These are phyloP conservation scores for Tuber microsphaerosporum DNA, from an alignment of 495 filamentous ascomycete genomes.

Conservation along the genomic window DNA sequence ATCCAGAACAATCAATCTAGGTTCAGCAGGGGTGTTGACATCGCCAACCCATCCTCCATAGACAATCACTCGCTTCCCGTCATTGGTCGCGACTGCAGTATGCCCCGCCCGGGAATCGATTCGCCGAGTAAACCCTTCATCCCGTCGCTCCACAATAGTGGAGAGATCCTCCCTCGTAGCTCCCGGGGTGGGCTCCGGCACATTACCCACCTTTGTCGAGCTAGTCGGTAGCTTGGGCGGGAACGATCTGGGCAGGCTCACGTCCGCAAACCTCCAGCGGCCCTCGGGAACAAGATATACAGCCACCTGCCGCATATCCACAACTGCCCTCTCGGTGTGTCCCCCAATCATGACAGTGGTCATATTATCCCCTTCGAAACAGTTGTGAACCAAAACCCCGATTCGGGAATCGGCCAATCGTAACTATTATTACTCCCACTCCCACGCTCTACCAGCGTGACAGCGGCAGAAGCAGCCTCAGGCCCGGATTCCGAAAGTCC, in stretches of 20 bases:
- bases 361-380: constrained; percentile 49
- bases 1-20: constrained; percentile 69
- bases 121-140: constrained; percentile 18
- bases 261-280: constrained; percentile 71
- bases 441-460: neutral
- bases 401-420: constrained; percentile 62
- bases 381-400: constrained; percentile 75
- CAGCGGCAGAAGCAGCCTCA: neutral
- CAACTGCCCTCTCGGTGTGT: constrained; percentile 72
- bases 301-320: constrained; percentile 88
- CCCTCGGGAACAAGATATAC: constrained; percentile 79
- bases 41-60: constrained; percentile 91
- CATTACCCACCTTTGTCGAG: constrained; percentile 35
- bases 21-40: constrained; percentile 61
- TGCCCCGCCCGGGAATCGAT: constrained; percentile 82
- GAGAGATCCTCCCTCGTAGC: constrained; percentile 28
- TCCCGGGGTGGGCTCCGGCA: constrained; percentile 9
- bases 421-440: constrained; percentile 15
- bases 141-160: constrained; percentile 25
- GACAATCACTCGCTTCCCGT: constrained; percentile 66
- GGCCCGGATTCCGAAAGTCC: constrained; percentile 10
- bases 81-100: constrained; percentile 67
- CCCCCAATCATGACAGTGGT: constrained; percentile 79
- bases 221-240: constrained; percentile 34
- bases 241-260: constrained; percentile 46